Percentiles rank a stretch among this genome's conserved stretches.
phyloP scores from a whole-genome alignment of 148 eudicot genomes.

The Fagopyrum esculentum region DNA sequence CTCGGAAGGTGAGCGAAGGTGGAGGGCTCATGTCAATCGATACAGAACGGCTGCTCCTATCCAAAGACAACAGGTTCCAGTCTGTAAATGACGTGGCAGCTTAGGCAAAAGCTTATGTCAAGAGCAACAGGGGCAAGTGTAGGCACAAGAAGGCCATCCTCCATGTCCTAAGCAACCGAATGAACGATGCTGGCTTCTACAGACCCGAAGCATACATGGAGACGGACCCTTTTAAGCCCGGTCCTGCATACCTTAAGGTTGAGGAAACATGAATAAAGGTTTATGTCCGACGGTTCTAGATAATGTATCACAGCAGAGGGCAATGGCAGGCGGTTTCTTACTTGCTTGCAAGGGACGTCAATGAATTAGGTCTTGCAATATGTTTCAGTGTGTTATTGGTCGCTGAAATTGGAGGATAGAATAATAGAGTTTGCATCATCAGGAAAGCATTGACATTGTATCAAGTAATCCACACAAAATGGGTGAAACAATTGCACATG shows the following conservation, averaged over 20 bases:
- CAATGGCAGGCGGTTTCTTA: not conserved
- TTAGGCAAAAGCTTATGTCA: conserved; percentile 67
- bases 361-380: not conserved
- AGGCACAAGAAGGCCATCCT: conserved; percentile 82
- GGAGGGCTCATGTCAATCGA: conserved; percentile 63
- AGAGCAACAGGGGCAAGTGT: conserved; percentile 80
- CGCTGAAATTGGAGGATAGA: not conserved
- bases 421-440: not conserved
- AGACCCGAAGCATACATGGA: conserved; percentile 75
- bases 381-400: not conserved
- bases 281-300: not conserved
- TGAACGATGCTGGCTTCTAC: conserved; percentile 74
- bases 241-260: conserved; percentile 54
- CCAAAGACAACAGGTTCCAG: conserved; percentile 68
- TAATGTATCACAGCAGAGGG: not conserved
- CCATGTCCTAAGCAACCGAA: conserved; percentile 81
- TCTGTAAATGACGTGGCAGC: conserved; percentile 90
- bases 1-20: conserved; percentile 61
- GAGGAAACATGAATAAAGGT: conserved; percentile 23
- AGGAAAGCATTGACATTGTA: not conserved
- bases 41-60: conserved; percentile 54
- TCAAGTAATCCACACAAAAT: not conserved
- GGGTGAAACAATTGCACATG: not conserved
- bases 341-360: not conserved
- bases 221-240: conserved; percentile 62